Evolutionary conservation across 2,329 filamentous ascomycete genomes (phyloP), one percentile per base, ranked within the genome.

Genomic region (Colletotrichum eremochloae): DNA sequence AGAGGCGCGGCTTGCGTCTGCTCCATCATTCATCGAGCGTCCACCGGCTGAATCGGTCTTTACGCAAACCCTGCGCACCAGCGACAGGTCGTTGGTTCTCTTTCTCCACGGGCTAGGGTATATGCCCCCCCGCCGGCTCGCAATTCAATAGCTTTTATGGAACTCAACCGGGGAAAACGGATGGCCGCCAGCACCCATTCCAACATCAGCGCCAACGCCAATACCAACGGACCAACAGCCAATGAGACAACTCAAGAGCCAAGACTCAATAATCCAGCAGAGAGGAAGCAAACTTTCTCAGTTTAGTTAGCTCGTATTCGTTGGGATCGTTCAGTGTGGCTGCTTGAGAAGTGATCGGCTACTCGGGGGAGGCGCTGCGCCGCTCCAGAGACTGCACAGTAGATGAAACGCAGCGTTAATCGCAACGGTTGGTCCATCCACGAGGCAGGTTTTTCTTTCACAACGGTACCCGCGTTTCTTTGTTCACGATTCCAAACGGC

Each of bases 401-500:
- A 60, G 53, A 36, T 72, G 70, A 69, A 72, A 65, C 61, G 48
- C 38, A 50, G 70, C 42, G 56, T 55, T 62, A 38, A 40, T 42
- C 56, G 53, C 66, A 72, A 72, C 70, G 67, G 70, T 48, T 48
- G 24, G 63, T 29, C 40, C 40, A 60, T 60, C 66, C 56, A 52
- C 55, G 14, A 14, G 3, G 2, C 15, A 42, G 12, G 24, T 24
- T 33, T 62, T 69, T 57, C 57, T 67, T 67, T 57, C 62, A 67
- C 33, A 57, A 67, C 63, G 50, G 55, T 69, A 65, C 55, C 48
- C 61, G 60, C 46, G 38, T 63, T 42, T 46, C 33, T 48, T 65
- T 62, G 53, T 72, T 64, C 53, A n/a, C 58, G 31, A 24, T 60
- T 48, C 46, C 50, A 24, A 48, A 60, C 60, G 57, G 46, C 46